A percentile compares a stretch with the other conserved stretches of the same genome.
phyloP scores from a whole-genome alignment of 108 stramenopile genomes.

The Fragilariopsis cylindrus region DNA sequence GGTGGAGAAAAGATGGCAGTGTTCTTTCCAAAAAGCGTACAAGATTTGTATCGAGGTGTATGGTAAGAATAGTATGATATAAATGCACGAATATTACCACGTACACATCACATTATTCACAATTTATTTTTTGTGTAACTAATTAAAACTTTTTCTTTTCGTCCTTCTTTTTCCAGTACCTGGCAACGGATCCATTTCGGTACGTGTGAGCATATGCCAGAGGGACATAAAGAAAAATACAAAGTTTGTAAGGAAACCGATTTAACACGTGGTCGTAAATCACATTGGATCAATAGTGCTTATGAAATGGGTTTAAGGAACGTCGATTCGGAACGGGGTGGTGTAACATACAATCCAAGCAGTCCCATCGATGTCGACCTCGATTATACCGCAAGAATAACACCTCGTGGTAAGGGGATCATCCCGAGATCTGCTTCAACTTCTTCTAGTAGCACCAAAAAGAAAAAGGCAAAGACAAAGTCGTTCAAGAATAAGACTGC shows the following conservation, averaged over 20 bases:
- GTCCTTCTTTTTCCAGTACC: neutral
- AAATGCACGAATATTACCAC: no score
- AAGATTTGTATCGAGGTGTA: conserved; percentile 39
- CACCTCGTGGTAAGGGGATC: no score
- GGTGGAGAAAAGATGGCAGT: conserved; percentile 27
- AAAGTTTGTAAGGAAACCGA: conserved; percentile 45
- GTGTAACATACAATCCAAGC: conserved; percentile 8
- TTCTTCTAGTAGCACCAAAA: no score
- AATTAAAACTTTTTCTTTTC: no score
- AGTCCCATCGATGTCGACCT: neutral
- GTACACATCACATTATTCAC: no score
- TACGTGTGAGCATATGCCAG: conserved; percentile 52
- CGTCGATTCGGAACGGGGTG: conserved; percentile 19
- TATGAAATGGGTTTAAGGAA: conserved; percentile 60
- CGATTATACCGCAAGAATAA: no score
- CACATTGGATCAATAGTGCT: conserved; percentile 63
- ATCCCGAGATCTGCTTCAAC: no score
- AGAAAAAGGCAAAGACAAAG: no score
- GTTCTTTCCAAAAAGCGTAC: conserved; percentile 42
- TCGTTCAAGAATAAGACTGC: no score
- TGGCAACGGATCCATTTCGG: conserved; percentile 66
- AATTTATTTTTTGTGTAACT: no score
- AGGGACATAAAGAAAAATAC: conserved; percentile 38
- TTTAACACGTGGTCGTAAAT: conserved; percentile 53
- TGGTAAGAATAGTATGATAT: neutral